These are phyloP conservation scores for Cercospora zeae-maydis DNA, from an alignment of 2,329 filamentous ascomycete species.

Conservation along the genomic window DNA sequence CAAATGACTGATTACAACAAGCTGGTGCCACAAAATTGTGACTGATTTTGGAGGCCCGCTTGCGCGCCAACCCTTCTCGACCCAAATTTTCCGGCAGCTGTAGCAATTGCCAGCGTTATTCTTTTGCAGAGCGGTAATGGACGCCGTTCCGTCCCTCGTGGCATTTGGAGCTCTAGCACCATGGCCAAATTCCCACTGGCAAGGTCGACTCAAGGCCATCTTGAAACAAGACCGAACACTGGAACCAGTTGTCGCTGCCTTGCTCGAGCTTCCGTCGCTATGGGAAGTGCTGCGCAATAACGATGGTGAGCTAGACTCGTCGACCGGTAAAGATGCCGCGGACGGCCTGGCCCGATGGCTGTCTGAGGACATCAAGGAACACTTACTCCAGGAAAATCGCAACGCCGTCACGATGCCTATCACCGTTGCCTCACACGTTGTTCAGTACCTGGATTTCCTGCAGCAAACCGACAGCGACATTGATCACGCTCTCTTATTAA, in stretches of 20 bases:
- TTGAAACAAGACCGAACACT: neutral
- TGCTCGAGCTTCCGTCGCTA: slow-evolving; percentile 1
- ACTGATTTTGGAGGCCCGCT: neutral
- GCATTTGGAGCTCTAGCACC: neutral
- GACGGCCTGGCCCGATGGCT: neutral
- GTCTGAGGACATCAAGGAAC: neutral
- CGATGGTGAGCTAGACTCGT: neutral
- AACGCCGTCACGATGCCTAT: slow-evolving; percentile 9
- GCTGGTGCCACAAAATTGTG: neutral
- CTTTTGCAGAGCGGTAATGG: neutral
- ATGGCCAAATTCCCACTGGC: neutral
- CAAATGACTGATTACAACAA: neutral
- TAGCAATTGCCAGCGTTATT: neutral
- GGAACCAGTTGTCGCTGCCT: neutral
- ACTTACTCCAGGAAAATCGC: neutral
- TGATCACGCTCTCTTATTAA: neutral
- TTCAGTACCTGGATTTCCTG: slow-evolving; percentile 6
- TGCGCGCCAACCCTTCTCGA: neutral
- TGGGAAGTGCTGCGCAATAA: neutral
- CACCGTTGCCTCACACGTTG: slow-evolving; percentile 3
- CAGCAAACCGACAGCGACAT: neutral
- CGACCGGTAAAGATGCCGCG: neutral
- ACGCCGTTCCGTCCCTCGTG: neutral
- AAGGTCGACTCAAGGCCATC: neutral
- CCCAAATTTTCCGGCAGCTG: neutral